Evolutionary conservation across 2,329 filamentous ascomycete genomes (phyloP).

Genomic region (Penicillium digitatum): DNA sequence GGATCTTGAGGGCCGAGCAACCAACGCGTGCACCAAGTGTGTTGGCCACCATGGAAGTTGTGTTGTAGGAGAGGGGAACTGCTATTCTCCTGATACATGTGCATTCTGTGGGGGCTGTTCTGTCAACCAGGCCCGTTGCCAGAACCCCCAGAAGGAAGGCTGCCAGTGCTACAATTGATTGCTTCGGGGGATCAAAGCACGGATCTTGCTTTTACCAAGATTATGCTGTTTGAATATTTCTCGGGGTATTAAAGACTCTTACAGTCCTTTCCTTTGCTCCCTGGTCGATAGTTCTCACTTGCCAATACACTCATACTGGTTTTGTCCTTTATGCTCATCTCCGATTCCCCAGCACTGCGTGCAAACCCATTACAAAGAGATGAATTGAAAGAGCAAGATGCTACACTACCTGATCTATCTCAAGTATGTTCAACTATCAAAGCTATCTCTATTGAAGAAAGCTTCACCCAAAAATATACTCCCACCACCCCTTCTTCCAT

Average conservation of each 20-base stretch:
- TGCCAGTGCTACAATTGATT: slow-evolving; percentile 4
- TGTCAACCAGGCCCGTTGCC: slow-evolving; percentile 1
- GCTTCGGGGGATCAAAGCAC: too few species aligned
- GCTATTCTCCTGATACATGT: slow-evolving; percentile 2
- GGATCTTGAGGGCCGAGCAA: not conserved
- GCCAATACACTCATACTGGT: not conserved
- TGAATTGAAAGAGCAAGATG: not conserved
- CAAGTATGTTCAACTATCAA: not conserved
- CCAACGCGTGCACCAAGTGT: slow-evolving; percentile 1
- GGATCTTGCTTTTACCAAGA: not conserved
- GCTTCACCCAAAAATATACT: slow-evolving; percentile 25
- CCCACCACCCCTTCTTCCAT: slow-evolving; percentile 34
- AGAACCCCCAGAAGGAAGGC: slow-evolving; percentile 1
- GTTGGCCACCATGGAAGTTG: slow-evolving; percentile 6
- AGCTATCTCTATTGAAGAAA: not conserved
- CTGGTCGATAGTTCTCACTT: not conserved
- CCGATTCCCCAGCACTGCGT: too few species aligned
- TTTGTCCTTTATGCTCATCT: not conserved
- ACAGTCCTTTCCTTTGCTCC: not conserved
- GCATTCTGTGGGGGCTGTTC: not conserved
- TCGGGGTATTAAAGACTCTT: not conserved
- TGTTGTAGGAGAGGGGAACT: slow-evolving; percentile 1
- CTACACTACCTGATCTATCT: too few species aligned
- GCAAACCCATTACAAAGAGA: too few species aligned
- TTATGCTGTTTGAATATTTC: too few species aligned